phyloP scores from a whole-genome alignment of 495 filamentous ascomycete species.

The Aspergillus biplanus region DNA sequence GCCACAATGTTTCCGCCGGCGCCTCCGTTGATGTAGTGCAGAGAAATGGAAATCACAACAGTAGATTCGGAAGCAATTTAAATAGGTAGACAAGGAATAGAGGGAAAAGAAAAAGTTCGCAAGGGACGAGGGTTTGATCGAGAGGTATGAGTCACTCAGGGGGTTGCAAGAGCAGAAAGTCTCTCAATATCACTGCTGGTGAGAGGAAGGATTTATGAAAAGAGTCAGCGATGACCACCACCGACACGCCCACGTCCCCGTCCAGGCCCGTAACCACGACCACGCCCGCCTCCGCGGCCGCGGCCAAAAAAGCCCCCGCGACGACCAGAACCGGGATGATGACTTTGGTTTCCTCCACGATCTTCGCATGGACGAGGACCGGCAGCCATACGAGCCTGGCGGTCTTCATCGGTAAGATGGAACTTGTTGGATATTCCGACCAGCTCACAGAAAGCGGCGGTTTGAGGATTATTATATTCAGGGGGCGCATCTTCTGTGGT shows the following conservation, averaged over 20 bases:
- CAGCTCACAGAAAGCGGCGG: constrained; percentile 73
- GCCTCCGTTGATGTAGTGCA: too few species aligned
- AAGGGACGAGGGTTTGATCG: too few species aligned
- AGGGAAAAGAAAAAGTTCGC: too few species aligned
- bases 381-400: constrained; percentile 48
- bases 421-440: constrained; percentile 79
- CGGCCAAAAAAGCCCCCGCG: constrained; percentile 25
- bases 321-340: constrained; percentile 8
- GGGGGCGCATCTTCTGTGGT: constrained; percentile 54
- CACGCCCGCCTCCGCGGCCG: constrained; percentile 25
- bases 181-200: not conserved
- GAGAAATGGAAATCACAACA: too few species aligned
- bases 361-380: constrained; percentile 33
- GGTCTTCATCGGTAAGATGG: constrained; percentile 69
- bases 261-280: constrained; percentile 24
- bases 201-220: not conserved
- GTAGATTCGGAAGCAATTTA: too few species aligned
- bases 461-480: constrained; percentile 87
- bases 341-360: constrained; percentile 14
- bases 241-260: constrained; percentile 28
- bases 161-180: too few species aligned
- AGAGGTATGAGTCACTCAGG: too few species aligned
- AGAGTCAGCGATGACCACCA: constrained; percentile 8
- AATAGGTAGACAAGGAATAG: too few species aligned
- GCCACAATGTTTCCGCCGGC: too few species aligned